Percentiles rank a stretch among this genome's conserved stretches.
These are phyloP conservation scores for Glomus cerebriforme DNA, from an alignment of 192 early-diverging fungal genomes.

Conservation along the genomic window DNA sequence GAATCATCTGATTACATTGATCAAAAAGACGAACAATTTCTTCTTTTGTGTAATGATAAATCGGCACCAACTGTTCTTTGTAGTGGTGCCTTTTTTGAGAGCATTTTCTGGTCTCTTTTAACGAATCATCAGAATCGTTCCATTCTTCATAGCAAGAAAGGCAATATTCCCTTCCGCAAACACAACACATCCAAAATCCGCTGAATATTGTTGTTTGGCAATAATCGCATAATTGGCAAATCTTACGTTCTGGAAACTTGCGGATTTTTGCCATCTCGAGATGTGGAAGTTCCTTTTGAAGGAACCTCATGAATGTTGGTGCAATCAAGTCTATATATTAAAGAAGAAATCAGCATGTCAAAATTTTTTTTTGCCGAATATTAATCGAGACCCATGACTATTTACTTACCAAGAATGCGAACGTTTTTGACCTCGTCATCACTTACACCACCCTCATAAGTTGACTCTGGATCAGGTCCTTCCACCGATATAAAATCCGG, in stretches of 20 bases:
- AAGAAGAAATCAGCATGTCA: neutral
- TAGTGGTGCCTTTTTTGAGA: neutral
- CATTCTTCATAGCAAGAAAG: conserved; percentile 15
- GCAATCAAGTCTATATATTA: conserved; percentile 10
- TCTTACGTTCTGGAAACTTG: neutral
- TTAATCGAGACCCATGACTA: neutral
- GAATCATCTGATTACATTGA: neutral
- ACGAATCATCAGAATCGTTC: neutral
- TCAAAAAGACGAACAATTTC: neutral
- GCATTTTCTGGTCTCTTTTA: neutral
- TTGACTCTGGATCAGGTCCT: neutral
- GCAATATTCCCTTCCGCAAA: conserved; percentile 13
- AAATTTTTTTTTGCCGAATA: neutral
- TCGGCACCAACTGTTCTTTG: conserved; percentile 4
- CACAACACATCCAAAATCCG: conserved; percentile 20
- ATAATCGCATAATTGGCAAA: conserved; percentile 8
- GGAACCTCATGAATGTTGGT: neutral
- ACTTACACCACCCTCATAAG: neutral
- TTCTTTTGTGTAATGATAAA: conserved; percentile 15
- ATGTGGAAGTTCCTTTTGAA: conserved; percentile 11
- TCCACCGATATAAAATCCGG: neutral
- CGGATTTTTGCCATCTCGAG: neutral
- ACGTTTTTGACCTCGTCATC: neutral
- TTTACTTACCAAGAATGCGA: neutral
- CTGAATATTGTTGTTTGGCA: conserved; percentile 18